phyloP scores from a whole-genome alignment of 441 rosid species.

The Erysimum pusillum region DNA sequence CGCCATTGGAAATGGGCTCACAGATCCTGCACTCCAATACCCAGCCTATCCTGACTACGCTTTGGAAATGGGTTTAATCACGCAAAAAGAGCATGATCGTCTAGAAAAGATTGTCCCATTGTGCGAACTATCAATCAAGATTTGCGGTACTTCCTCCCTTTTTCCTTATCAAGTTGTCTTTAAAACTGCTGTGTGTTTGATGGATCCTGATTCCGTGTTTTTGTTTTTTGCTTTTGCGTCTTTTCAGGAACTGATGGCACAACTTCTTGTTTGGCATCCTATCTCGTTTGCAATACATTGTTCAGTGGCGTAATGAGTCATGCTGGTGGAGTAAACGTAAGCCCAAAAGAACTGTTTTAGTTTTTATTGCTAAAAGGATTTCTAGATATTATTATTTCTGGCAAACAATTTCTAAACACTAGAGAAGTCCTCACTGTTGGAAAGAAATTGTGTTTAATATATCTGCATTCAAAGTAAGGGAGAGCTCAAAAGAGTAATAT shows the following conservation, averaged over 20 bases:
- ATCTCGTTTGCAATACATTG: slow-evolving; percentile 84
- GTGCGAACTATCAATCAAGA: slow-evolving; percentile 85
- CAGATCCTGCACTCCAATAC: slow-evolving; percentile 90
- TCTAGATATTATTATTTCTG: neutral
- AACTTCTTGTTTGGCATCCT: slow-evolving; percentile 88
- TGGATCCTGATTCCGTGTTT: slow-evolving; percentile 9
- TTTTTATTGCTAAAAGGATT: slow-evolving; percentile 1
- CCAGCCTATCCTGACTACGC: slow-evolving; percentile 96
- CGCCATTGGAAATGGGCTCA: slow-evolving; percentile 97
- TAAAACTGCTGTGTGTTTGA: neutral
- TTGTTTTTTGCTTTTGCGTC: neutral
- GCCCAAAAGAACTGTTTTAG: slow-evolving; percentile 28
- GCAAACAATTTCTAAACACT: slow-evolving; percentile 5
- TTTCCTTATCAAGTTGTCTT: slow-evolving; percentile 9
- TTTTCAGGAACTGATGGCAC: slow-evolving; percentile 90
- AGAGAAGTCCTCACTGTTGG: slow-evolving; percentile 8
- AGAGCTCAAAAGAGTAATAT: slow-evolving; percentile 3
- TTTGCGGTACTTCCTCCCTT: slow-evolving; percentile 70
- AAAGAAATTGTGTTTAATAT: neutral
- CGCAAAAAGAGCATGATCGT: slow-evolving; percentile 61
- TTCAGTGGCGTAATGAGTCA: slow-evolving; percentile 70
- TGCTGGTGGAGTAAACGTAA: slow-evolving; percentile 78
- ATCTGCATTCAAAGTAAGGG: slow-evolving; percentile 4
- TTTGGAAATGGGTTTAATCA: slow-evolving; percentile 79
- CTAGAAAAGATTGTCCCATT: slow-evolving; percentile 81